Evolutionary conservation across 192 early-diverging fungal species (phyloP), one percentile per base, ranked within the genome.

Genomic region (Coemansia sp.): DNA sequence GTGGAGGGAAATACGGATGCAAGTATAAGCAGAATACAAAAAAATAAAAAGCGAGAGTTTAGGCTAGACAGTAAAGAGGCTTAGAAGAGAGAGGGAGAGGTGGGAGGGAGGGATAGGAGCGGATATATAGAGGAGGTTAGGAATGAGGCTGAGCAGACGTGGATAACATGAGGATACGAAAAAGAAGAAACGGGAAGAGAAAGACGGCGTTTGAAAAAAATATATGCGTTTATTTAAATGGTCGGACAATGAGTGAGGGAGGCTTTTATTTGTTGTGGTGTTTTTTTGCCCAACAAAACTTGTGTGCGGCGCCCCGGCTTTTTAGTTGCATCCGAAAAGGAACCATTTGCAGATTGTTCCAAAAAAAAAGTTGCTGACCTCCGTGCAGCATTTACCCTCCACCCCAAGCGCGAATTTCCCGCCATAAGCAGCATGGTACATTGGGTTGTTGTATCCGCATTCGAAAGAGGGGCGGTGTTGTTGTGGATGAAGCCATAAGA

Each of bases 111-210:
- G 45, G 10, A 59, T 6, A 2, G 52, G 64, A 37, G 29, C 55
- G 63, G 50, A 65, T 65, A 50, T 55, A 65, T 53, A 47, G 50
- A 34, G 68, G 64, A 59, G 60, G 43, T 44, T 22, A 62, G 65
- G 30, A 74, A 68, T 68, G 77, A 68, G 75, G 75, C 75, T 72
- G 75, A 69, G 75, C 65, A 68, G 64, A 61, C 38, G 70, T 50
- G 38, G 58, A 65, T 55, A 37, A 29, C 50, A 72, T 67, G 30
- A 67, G 43, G 43, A 47, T 62, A 62, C 64, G 60, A 47, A 39
- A 40, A 16, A 16, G 15, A 41, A 13, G 39, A 41, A 29, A 71
- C 30, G 44, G 58, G 60, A 50, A 61, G 63, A 37, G 16, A 53
- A 60, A 67, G 70, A 65, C 45, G 45, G 45, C 45, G 71, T 67